These are phyloP conservation scores for Diaporthe velutina DNA, from an alignment of 2,329 filamentous ascomycete species.

Conservation along the genomic window DNA sequence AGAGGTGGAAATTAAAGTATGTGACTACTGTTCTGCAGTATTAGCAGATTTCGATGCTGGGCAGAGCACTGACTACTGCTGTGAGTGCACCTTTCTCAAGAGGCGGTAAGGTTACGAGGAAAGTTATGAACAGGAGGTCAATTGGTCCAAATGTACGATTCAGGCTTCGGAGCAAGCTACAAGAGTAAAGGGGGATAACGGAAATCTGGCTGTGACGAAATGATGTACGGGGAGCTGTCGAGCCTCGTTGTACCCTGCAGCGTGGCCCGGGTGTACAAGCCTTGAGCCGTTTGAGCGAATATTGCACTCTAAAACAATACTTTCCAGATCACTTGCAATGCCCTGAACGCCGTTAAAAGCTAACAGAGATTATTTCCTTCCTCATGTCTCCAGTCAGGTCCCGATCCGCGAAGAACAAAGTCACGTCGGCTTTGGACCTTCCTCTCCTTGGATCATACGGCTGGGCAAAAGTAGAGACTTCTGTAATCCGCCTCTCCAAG, in stretches of 20 bases:
- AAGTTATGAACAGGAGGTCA: no score
- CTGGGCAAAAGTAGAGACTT: constrained; percentile 7
- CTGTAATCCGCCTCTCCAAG: constrained; percentile 13
- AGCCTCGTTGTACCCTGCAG: no score
- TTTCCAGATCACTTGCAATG: background rate
- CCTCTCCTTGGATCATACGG: constrained; percentile 29
- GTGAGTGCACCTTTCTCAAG: background rate
- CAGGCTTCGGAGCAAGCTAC: rapidly evolving
- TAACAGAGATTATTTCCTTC: constrained; percentile 11
- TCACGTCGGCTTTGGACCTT: constrained; percentile 18
- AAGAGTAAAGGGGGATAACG: no score
- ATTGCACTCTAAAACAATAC: background rate
- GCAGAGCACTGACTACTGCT: background rate
- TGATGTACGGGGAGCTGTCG: no score
- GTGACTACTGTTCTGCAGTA: background rate
- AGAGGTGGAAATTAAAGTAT: background rate
- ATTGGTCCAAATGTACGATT: no score
- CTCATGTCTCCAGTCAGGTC: background rate
- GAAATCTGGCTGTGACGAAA: no score
- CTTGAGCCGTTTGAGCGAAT: background rate
- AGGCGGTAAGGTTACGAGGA: background rate
- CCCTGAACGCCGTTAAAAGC: background rate
- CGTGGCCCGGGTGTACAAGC: background rate
- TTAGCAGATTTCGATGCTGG: background rate
- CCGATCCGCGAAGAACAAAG: constrained; percentile 14